These are phyloP conservation scores for Silene latifolia DNA, from an alignment of 148 eudicot genomes.

Conservation along the genomic window DNA sequence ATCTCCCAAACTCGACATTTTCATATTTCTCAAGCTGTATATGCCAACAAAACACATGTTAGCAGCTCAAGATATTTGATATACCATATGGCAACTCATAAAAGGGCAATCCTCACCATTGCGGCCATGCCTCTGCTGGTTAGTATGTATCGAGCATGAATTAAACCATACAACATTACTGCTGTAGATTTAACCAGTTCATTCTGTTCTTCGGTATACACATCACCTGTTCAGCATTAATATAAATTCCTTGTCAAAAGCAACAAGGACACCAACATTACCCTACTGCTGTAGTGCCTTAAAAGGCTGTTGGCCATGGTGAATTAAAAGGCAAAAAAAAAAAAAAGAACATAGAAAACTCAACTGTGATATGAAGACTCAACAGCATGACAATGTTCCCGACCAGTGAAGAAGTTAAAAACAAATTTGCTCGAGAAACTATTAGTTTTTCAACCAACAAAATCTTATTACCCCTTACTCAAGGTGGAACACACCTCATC, in stretches of 20 bases:
- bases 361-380: neutral
- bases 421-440: too few species aligned
- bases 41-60: conserved; percentile 6
- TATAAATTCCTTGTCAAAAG: conserved; percentile 6
- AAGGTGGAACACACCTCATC: neutral
- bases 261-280: too few species aligned
- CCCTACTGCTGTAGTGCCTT: too few species aligned
- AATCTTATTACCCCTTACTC: neutral
- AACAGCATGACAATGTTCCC: neutral
- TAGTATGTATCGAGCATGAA: conserved; percentile 69
- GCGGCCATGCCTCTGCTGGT: conserved; percentile 77
- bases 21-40: conserved; percentile 68
- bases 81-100: conserved; percentile 6
- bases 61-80: conserved; percentile 9
- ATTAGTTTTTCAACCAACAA: neutral
- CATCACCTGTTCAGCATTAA: conserved; percentile 47
- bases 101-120: conserved; percentile 41
- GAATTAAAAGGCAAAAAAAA: neutral
- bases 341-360: too few species aligned
- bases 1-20: conserved; percentile 61
- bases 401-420: too few species aligned
- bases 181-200: conserved; percentile 79
- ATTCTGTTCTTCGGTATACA: conserved; percentile 79
- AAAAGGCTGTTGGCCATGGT: too few species aligned
- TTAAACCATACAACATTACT: conserved; percentile 71